Base-by-base conservation (phyloP, 2,329 filamentous ascomycete species). In the Xylaria sp. region DNA sequence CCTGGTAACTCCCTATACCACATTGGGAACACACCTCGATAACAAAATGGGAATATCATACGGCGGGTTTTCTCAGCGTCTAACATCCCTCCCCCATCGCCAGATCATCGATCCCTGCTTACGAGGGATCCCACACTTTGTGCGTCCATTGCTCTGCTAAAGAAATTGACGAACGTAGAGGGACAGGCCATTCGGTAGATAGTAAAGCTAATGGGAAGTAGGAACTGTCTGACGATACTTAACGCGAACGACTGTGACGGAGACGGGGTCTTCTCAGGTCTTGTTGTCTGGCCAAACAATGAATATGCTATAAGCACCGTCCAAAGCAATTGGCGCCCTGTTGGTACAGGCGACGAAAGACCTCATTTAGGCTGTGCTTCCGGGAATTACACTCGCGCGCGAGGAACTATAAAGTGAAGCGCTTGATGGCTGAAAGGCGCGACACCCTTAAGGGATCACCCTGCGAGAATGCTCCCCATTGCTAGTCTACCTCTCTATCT, bases 1-100 rank as follows among this genome's bases (percentile, higher is more conserved):
- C 31, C 66, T 57, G 63, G 58, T 52, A 59, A 49, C 28, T 39
- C 7, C 46, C 66, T 3, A 18, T 33, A 28, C 51, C 10, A 25
- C 3, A 12, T 57, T 57, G 18, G 43, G 43, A 10, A 10, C 20
- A 46, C 15, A 10, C 2, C 8, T 36, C 52, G 54, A 36, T 31
- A 36, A 65, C 51, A 62, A 58, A 25, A 51, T 61, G 66, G 66
- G 62, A 66, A 61, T 66, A 65, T 52, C 36, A 7, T 54, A 54
- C 46, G 41, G 41, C 13, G 25, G 41, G 13, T n/a, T 18, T n/a
- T 46, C 48, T 31, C 23, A 46, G 39, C 10, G 15, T 31, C 31
- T 36, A 33, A 55, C 23, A 41, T 46, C 43, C 54, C 36, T 25
- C 33, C n/a, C 5, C 13, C 13, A 5, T 10, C 28, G 23, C 5